A percentile compares a stretch with the other conserved stretches of the same genome.
phyloP scores from a whole-genome alignment of 2,329 filamentous ascomycete species.

The Cladorrhinum sp. region DNA sequence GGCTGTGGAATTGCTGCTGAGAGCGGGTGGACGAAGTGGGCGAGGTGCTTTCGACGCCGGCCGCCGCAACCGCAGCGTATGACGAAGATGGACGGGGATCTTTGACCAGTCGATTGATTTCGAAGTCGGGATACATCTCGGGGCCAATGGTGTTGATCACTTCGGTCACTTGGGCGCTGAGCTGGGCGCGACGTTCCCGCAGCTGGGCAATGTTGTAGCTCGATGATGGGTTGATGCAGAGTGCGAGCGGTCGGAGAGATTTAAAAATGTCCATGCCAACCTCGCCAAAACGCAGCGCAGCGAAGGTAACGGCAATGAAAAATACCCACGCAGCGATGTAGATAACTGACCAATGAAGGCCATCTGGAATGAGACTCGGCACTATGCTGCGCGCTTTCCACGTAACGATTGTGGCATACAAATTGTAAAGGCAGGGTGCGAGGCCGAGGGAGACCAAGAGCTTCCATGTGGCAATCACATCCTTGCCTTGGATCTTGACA shows the following conservation, averaged over 20 bases:
- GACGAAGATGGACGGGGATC: constrained; percentile 46
- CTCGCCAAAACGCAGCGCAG: constrained; percentile 90
- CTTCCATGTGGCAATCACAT: constrained; percentile 95
- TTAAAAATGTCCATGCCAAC: constrained; percentile 99
- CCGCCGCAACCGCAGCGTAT: constrained; percentile 26
- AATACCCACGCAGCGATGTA: constrained; percentile 67
- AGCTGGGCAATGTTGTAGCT: constrained; percentile 81
- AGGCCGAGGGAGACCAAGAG: constrained; percentile 82
- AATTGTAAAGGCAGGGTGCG: constrained; percentile 76
- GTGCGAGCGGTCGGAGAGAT: constrained; percentile 80
- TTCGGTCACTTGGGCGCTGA: constrained; percentile 80
- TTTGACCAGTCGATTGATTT: constrained; percentile 66
- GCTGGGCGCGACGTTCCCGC: constrained; percentile 65
- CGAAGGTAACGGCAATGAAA: constrained; percentile 87
- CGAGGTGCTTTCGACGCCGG: constrained; percentile 22
- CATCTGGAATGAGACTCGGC: constrained; percentile 69
- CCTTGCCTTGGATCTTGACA: constrained; percentile 82
- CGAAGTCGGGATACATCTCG: constrained; percentile 96
- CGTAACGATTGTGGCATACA: constrained; percentile 73
- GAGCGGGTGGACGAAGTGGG: constrained; percentile 26
- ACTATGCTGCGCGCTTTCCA: constrained; percentile 77
- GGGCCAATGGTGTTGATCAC: constrained; percentile 94
- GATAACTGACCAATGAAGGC: constrained; percentile 67
- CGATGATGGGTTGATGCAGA: constrained; percentile 80
- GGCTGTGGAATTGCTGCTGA: constrained; percentile 26